phyloP scores from a whole-genome alignment of 768 basidiomycete species.

The Boletus sp. region DNA sequence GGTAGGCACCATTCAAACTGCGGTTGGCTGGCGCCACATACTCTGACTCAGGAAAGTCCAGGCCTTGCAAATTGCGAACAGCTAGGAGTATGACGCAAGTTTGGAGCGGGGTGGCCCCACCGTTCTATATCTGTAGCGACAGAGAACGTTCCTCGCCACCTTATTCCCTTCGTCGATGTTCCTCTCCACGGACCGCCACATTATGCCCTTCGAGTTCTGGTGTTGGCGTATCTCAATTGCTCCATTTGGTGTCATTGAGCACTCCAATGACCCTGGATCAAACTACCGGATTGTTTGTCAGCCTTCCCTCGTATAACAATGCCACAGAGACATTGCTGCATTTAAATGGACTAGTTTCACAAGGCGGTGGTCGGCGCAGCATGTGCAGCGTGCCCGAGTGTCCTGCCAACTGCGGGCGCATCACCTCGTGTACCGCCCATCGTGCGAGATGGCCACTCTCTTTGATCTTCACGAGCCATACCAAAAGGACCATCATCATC shows the following conservation, averaged over 20 bases:
- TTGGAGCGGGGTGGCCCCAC: not conserved
- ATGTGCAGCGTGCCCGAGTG: not conserved
- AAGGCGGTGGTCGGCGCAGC: slow-evolving; percentile 1
- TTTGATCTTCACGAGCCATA: not conserved
- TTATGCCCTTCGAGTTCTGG: not conserved
- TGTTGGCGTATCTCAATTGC: not conserved
- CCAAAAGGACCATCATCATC: not conserved
- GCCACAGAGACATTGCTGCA: not conserved
- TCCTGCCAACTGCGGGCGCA: not conserved
- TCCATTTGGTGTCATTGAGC: not conserved
- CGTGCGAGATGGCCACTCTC: not conserved
- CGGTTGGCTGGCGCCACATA: not conserved
- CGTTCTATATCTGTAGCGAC: not conserved
- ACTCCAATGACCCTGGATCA: not conserved
- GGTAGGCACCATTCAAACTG: not conserved
- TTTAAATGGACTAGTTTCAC: not conserved
- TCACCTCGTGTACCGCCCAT: not conserved
- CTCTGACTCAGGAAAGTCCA: not conserved
- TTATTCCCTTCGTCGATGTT: not conserved
- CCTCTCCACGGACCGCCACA: not conserved
- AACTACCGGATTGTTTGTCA: not conserved
- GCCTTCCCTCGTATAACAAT: not conserved
- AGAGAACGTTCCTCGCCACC: not conserved
- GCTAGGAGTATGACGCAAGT: too few relatives aligned
- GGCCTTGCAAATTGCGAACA: too few relatives aligned